Evolutionary conservation across 805 yeast genomes (phyloP), one percentile per base, ranked within the genome.

Genomic region (Debaryomyces maramus): DNA sequence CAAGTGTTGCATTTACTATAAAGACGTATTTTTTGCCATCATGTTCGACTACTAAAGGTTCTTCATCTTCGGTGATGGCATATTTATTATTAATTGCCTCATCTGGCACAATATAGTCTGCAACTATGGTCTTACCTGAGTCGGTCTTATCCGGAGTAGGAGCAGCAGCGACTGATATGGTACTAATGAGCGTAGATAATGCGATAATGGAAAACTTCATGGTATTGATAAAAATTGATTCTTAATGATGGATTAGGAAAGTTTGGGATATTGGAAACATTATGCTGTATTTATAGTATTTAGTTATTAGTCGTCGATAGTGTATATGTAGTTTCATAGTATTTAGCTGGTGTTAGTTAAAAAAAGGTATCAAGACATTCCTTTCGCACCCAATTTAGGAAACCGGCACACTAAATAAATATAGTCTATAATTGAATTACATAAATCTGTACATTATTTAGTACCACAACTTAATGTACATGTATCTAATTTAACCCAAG

Each of bases 201-300:
- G 41, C 36, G 24, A 44, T 31, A 23, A 43, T 26, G 21, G 50
- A 37, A 23, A 49, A 43, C 34, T 41, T 49, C 53, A 49, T 49
- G 15, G 11, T 24, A 24, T n/a, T 24, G 6, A 24, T 7, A 10
- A 24, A 24, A 24, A 7, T 24, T 24, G 28, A 24, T 24, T 24
- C 28, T 24, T 24, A 10, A 24, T 24, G 28, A 24, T 24, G 15
- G 11, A 24, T 24, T 24, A 24, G 28, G 28, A 24, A 22, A 24
- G 28, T 10, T 24, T 6, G 15, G 13, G 6, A 7, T 10, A 24
- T 24, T 24, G 28, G 28, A 24, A n/a, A 24, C 28, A 7, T 24
- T 10, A 10, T 2, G 28, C 11, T 15, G 11, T 24, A 24, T 24
- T 24, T 24, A 24, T 24, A 24, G 15, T 15, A n/a, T n/a, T 24